Conservation (phyloP, 1,139 yeast genomes). For the Hansenula sp. region DNA sequence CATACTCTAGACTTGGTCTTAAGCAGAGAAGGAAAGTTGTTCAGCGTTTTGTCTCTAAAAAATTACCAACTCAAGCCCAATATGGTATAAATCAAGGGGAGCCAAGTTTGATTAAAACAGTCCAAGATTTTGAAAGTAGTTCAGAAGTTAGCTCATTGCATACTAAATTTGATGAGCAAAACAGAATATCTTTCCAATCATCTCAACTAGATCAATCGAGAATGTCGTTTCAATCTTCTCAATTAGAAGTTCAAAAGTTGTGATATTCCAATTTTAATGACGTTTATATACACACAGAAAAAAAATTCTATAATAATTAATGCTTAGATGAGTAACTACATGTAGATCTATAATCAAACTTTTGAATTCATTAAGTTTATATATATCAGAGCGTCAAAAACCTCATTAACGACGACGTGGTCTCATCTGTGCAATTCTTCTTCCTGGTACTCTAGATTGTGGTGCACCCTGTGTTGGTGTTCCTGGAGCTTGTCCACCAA, state of each 20-base stretch:
- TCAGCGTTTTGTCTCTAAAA: constrained; percentile 45
- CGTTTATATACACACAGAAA: too few relatives aligned
- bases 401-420: constrained; percentile 19
- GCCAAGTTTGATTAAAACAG: constrained; percentile 49
- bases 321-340: too few relatives aligned
- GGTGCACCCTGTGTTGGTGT: constrained; percentile 15
- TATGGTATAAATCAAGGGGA: constrained; percentile 65
- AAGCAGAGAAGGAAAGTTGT: constrained; percentile 73
- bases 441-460: constrained; percentile 16
- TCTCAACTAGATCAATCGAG: not conserved
- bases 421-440: constrained; percentile 24
- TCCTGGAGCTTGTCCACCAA: constrained; percentile 9
- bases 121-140: constrained; percentile 40
- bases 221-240: not conserved
- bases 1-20: constrained; percentile 66
- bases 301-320: too few relatives aligned
- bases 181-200: not conserved
- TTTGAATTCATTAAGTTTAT: too few relatives aligned
- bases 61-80: constrained; percentile 33
- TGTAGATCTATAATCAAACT: too few relatives aligned
- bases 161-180: constrained; percentile 1
- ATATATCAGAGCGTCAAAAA: too few relatives aligned
- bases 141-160: constrained; percentile 2
- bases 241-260: not conserved
- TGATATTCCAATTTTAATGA: not conserved